phyloP scores from a whole-genome alignment of 2,329 filamentous ascomycete genomes.

The Fonsecaea erecta region DNA sequence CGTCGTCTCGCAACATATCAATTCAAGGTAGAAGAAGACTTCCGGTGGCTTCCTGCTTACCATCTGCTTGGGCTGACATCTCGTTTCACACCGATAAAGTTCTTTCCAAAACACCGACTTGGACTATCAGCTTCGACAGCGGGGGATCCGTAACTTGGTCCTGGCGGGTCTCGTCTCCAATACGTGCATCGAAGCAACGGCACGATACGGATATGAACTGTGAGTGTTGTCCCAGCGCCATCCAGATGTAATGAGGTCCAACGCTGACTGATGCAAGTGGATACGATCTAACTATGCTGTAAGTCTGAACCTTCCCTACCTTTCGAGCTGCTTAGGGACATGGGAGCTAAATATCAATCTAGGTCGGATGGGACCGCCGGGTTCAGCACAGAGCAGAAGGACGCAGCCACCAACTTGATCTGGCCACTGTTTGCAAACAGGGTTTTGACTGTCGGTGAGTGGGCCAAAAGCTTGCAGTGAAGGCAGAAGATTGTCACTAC shows the following conservation, averaged over 20 bases:
- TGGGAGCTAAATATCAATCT: neutral
- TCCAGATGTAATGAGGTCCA: neutral
- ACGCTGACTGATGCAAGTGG: conserved; percentile 2
- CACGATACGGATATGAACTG: conserved; percentile 42
- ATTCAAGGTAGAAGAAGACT: conserved; percentile 31
- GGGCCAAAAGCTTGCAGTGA: conserved; percentile 7
- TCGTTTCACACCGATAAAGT: conserved; percentile 12
- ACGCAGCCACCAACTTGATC: conserved; percentile 5
- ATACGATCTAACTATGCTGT: conserved; percentile 14
- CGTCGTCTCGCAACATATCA: conserved; percentile 44
- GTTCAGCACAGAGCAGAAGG: conserved; percentile 9
- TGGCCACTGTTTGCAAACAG: conserved; percentile 16
- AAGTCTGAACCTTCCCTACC: neutral
- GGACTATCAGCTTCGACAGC: conserved; percentile 43
- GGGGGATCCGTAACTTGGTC: conserved; percentile 42
- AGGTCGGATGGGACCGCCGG: conserved; percentile 15
- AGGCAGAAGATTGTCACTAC: neutral
- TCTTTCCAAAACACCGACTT: conserved; percentile 46
- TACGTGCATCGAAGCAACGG: conserved; percentile 44
- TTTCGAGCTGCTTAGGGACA: neutral
- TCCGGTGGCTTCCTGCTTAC: neutral
- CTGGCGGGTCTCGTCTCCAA: conserved; percentile 43
- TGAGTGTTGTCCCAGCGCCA: neutral
- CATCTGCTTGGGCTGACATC: neutral
- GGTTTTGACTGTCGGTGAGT: conserved; percentile 3